Conservation (phyloP, 495 filamentous ascomycete genomes). For the Pyronema domesticum region DNA sequence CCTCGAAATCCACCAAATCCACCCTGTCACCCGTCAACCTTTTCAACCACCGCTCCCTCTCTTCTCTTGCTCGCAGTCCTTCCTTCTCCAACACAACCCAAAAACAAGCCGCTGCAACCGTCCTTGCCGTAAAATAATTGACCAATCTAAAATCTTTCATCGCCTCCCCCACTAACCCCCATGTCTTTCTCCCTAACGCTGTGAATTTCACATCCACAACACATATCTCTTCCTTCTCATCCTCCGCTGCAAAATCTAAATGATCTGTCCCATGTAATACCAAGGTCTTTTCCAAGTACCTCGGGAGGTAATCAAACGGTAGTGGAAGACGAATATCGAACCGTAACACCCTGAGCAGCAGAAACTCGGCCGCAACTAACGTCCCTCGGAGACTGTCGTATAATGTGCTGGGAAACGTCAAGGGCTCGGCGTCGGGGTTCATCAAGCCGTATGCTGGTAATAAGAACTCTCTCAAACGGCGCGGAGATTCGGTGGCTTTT, state of each 20-base stretch:
- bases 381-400: constrained; percentile 30
- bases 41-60: constrained; percentile 22
- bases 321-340: constrained; percentile 29
- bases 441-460: constrained; percentile 29
- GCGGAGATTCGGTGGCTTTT: constrained; percentile 30
- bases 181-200: constrained; percentile 24
- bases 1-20: constrained; percentile 28
- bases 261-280: constrained; percentile 21
- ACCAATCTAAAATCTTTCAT: constrained; percentile 25
- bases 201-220: constrained; percentile 27
- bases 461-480: constrained; percentile 29
- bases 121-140: constrained; percentile 28
- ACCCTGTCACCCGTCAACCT: constrained; percentile 26
- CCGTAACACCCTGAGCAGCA: constrained; percentile 29
- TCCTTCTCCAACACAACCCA: constrained; percentile 22
- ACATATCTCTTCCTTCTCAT: constrained; percentile 27
- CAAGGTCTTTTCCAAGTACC: constrained; percentile 27
- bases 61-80: constrained; percentile 11
- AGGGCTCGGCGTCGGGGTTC: constrained; percentile 21
- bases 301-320: constrained; percentile 28
- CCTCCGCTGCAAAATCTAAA: constrained; percentile 19
- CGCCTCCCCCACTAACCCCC: constrained; percentile 22
- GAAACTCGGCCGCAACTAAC: constrained; percentile 29
- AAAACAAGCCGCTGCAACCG: constrained; percentile 27
- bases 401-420: constrained; percentile 27